Conservation (phyloP, 192 early-diverging fungal species). For the Coemansia sp. region DNA sequence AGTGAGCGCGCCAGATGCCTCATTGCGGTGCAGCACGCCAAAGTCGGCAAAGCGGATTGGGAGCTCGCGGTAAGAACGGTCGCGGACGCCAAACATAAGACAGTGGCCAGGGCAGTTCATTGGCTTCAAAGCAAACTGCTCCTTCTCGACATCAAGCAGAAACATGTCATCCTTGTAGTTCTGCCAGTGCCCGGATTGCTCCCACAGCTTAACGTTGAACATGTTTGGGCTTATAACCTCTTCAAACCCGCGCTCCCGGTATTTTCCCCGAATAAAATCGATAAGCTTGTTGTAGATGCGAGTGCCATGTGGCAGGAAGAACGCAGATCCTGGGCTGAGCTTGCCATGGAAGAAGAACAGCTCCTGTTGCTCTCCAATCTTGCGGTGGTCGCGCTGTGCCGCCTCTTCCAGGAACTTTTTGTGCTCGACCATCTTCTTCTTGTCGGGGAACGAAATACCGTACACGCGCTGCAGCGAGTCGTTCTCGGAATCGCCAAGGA, state of each 20-base stretch:
- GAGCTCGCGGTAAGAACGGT: slow-evolving; percentile 94
- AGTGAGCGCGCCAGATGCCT: slow-evolving; percentile 89
- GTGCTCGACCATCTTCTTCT: slow-evolving; percentile 95
- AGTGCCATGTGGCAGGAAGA: slow-evolving; percentile 95
- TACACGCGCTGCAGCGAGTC: slow-evolving; percentile 98
- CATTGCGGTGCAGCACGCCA: slow-evolving; percentile 95
- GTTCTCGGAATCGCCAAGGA: slow-evolving; percentile 95
- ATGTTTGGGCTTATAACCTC: slow-evolving; percentile 99
- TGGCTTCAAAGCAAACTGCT: slow-evolving; percentile 96
- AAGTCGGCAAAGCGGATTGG: slow-evolving; percentile 97
- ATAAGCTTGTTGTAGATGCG: slow-evolving; percentile 95
- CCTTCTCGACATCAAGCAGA: slow-evolving; percentile 92
- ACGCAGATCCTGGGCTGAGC: slow-evolving; percentile 88
- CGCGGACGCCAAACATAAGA: slow-evolving; percentile 91
- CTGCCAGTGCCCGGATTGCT: slow-evolving; percentile 91
- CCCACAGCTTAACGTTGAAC: slow-evolving; percentile 98
- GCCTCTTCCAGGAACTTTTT: slow-evolving; percentile 96
- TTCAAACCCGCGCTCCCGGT: slow-evolving; percentile 90
- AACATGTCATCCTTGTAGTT: slow-evolving; percentile 99
- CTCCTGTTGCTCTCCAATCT: slow-evolving; percentile 97
- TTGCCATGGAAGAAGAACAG: slow-evolving; percentile 96
- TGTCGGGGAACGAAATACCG: slow-evolving; percentile 99
- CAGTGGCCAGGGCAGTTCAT: slow-evolving; percentile 99
- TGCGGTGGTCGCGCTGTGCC: slow-evolving; percentile 94
- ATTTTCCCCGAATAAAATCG: slow-evolving; percentile 86